phyloP scores from a whole-genome alignment of 2,329 filamentous ascomycete genomes.

The Xylaria polymorpha region DNA sequence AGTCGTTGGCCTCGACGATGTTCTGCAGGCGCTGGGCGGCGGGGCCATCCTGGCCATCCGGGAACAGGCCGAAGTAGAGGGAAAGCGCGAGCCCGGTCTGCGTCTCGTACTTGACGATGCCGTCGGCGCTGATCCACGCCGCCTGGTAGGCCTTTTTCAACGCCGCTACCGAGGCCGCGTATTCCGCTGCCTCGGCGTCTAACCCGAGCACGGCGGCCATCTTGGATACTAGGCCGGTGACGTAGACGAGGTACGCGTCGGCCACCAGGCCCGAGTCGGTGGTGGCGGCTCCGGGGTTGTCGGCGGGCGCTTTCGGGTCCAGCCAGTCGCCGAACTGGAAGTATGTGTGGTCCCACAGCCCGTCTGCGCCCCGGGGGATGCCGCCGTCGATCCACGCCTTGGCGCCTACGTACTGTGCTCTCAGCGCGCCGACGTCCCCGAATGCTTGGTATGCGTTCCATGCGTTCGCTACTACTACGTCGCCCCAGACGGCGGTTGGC shows the following conservation, averaged over 20 bases:
- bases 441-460: conserved; percentile 56
- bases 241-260: conserved; percentile 60
- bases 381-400: conserved; percentile 55
- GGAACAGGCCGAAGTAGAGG: conserved; percentile 54
- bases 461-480: conserved; percentile 56
- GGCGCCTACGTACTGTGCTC: conserved; percentile 55
- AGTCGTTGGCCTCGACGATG: conserved; percentile 51
- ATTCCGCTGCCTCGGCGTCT: conserved; percentile 43
- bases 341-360: conserved; percentile 55
- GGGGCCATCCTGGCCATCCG: conserved; percentile 35
- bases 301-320: conserved; percentile 58
- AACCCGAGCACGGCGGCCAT: conserved; percentile 52
- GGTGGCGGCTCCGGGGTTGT: conserved; percentile 53
- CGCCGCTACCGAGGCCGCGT: conserved; percentile 38
- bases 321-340: conserved; percentile 62
- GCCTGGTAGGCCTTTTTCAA: conserved; percentile 48
- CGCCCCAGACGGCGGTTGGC: conserved; percentile 57
- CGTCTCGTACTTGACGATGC: conserved; percentile 52
- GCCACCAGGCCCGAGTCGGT: conserved; percentile 58
- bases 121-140: conserved; percentile 48
- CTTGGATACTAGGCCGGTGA: conserved; percentile 53
- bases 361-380: conserved; percentile 49
- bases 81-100: conserved; percentile 56
- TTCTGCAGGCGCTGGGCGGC: conserved; percentile 48
- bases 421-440: conserved; percentile 53